Evolutionary conservation across 768 basidiomycete species (phyloP), one percentile per base, ranked within the genome.

Genomic region (Pholiota microspora): DNA sequence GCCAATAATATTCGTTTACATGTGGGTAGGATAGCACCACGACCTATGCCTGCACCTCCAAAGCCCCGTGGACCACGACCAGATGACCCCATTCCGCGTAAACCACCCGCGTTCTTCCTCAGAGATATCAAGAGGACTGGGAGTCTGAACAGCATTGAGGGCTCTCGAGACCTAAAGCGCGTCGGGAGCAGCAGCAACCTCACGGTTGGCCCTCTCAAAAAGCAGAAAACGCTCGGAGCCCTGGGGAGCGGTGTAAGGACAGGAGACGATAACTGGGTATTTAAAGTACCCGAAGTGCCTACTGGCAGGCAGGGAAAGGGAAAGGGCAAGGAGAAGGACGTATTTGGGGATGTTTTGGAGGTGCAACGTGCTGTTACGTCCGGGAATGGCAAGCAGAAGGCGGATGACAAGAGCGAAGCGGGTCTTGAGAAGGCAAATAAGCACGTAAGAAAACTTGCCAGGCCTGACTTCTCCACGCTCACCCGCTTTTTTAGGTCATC

Each of bases 31-130:
- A 76, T 89, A 55, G 73, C 77, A 7, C 71, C 76, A 66, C 72
- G 35, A 64, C 78, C 61, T 63, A 67, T 13, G 72, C 44, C n/a
- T n/a, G n/a, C 25, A 18, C 77, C 44, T 16, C 62, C 60, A 18
- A 58, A 67, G 29, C 62, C 54, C 29, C 69, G 67, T 49, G 49
- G 68, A 13, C 66, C 76, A 8, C 62, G 89, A 31, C 89, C 89
- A 0, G 89, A 92, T 57, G 89, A 92, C 56, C 89, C 88, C 0
- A 89, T 84, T 4, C 89, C 89, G 7, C 86, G 89, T 15, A 74
- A 77, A 25, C 88, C 88, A 0, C 86, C 88, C 6, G 52, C 73
- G 42, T 58, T 71, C 44, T 73, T 77, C 42, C 61, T 63, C 18
- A 66, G 66, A 53, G 59, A 59, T 38, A 50, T 59, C 35, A 65